phyloP scores from a whole-genome alignment of 352 stramenopile genomes.

The Phytophthora lateralis region DNA sequence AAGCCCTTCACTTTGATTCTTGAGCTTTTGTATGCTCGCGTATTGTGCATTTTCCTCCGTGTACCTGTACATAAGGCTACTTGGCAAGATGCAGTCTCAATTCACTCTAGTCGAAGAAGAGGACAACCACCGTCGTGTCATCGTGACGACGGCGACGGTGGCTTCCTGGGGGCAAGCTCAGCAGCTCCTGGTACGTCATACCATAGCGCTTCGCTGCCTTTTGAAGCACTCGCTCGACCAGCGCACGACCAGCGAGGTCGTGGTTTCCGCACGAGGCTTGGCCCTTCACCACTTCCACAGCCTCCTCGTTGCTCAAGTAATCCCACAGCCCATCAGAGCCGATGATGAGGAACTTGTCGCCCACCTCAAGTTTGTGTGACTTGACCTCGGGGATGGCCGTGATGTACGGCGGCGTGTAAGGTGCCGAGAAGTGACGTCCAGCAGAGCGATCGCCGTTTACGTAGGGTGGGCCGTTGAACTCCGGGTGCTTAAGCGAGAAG shows the following conservation, averaged over 20 bases:
- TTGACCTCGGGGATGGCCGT: constrained; percentile 87
- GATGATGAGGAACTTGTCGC: constrained; percentile 97
- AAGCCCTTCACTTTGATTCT: constrained; percentile 8
- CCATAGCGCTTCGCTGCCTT: constrained; percentile 76
- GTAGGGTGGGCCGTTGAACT: constrained; percentile 91
- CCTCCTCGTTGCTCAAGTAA: constrained; percentile 95
- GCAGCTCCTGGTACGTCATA: constrained; percentile 84
- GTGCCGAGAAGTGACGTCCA: constrained; percentile 86
- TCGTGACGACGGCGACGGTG: constrained; percentile 90
- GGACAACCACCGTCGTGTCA: constrained; percentile 92
- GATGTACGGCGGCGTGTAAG: constrained; percentile 95
- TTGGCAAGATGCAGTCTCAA: constrained; percentile 8
- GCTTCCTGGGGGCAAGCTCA: constrained; percentile 81
- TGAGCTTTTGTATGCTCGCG: constrained; percentile 13
- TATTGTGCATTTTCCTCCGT: constrained; percentile 12
- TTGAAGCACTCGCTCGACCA: constrained; percentile 84
- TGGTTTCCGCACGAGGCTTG: constrained; percentile 64
- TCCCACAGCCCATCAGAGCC: constrained; percentile 98
- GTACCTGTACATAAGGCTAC: too few species aligned
- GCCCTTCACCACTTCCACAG: constrained; percentile 90
- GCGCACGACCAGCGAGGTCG: constrained; percentile 67
- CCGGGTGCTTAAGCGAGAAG: constrained; percentile 93
- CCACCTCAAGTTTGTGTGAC: constrained; percentile 55
- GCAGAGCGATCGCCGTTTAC: constrained; percentile 80
- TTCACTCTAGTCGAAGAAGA: constrained; percentile 79